Percentiles rank a stretch among this genome's conserved stretches.
Conservation (phyloP, 2,329 filamentous ascomycete species). For the Zymoseptoria crescenta region DNA sequence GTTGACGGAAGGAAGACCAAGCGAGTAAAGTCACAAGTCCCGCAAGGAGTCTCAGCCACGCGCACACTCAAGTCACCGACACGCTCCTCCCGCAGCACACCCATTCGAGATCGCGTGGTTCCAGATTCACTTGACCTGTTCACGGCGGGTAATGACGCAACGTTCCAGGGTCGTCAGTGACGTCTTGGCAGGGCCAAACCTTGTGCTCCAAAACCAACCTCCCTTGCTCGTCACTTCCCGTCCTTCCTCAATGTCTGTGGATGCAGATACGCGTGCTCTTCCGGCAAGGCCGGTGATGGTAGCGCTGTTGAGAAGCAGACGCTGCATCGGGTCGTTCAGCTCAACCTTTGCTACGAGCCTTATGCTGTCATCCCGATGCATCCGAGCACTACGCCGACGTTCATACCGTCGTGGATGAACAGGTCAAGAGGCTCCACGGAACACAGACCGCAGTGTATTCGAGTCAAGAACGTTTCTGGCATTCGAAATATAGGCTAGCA, state of each 20-base stretch:
- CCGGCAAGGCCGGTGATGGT: background rate
- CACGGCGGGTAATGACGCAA: background rate
- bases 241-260: background rate
- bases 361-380: background rate
- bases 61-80: background rate
- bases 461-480: background rate
- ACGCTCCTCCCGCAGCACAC: background rate
- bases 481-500: background rate
- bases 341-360: background rate
- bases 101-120: background rate
- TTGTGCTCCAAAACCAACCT: background rate
- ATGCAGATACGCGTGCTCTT: too few relatives aligned
- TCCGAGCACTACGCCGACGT: background rate
- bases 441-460: background rate
- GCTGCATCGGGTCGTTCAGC: background rate
- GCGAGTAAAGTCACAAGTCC: background rate
- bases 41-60: background rate
- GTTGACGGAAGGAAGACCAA: background rate
- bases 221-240: background rate
- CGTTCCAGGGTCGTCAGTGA: background rate
- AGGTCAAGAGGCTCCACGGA: background rate
- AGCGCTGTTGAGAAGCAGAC: background rate
- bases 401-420: background rate
- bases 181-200: background rate
- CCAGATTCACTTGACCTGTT: background rate